Percentiles rank a stretch among this genome's conserved stretches.
phyloP scores from a whole-genome alignment of 75 land plant species.

The Cunninghamia lanceolata region DNA sequence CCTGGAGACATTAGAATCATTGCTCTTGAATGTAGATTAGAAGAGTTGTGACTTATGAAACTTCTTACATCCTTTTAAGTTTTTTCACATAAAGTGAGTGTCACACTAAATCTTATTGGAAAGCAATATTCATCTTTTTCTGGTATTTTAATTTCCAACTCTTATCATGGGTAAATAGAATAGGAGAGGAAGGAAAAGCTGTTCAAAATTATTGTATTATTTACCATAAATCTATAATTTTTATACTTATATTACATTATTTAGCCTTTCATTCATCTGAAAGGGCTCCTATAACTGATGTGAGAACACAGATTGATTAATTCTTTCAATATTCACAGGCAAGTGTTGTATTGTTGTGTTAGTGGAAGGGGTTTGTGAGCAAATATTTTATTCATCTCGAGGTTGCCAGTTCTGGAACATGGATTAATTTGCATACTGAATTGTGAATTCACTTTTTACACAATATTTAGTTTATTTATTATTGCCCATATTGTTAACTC shows the following conservation, averaged over 20 bases:
- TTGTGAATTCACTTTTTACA: not conserved
- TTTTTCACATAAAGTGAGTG: not conserved
- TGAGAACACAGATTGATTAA: not conserved
- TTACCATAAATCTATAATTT: not conserved
- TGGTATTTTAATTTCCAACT: no score
- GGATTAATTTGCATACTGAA: no score
- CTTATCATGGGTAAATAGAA: not conserved
- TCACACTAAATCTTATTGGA: not conserved
- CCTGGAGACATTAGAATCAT: not conserved
- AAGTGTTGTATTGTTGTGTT: not conserved
- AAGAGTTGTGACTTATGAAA: not conserved
- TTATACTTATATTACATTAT: no score
- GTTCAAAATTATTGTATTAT: no score
- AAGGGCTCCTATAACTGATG: not conserved
- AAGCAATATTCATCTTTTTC: not conserved
- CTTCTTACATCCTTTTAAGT: not conserved
- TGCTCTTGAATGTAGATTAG: not conserved
- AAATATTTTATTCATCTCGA: not conserved
- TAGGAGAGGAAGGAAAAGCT: no score
- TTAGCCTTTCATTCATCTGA: not conserved
- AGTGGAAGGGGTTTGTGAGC: not conserved
- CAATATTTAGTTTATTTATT: no score
- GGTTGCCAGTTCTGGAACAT: not conserved
- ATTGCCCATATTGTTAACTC: no score
- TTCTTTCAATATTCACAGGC: no score